phyloP scores from a whole-genome alignment of 495 filamentous ascomycete species.

The Penicillium paradoxum region DNA sequence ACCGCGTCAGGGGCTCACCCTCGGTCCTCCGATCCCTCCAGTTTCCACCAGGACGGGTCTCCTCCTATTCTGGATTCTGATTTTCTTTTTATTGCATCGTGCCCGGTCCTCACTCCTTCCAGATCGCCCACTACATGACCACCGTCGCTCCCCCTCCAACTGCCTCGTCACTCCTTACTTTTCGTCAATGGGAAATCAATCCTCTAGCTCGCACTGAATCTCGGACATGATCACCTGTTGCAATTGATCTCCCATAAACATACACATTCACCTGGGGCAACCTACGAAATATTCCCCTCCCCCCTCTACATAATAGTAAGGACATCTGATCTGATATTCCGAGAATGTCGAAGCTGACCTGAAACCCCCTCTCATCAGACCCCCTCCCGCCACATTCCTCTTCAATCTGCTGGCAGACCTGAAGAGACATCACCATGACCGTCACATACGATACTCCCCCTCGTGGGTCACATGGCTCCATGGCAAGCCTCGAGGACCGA shows the following conservation, averaged over 20 bases:
- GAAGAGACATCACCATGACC: constrained; percentile 55
- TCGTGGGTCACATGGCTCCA: constrained; percentile 48
- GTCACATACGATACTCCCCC: constrained; percentile 60
- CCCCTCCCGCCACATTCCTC: constrained; percentile 18
- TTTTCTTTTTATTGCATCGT: constrained; percentile 33
- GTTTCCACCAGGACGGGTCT: constrained; percentile 29
- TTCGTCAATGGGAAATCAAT: constrained; percentile 9
- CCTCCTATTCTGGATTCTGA: constrained; percentile 32
- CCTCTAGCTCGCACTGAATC: constrained; percentile 2
- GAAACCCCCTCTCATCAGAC: constrained; percentile 6
- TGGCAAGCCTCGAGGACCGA: constrained; percentile 67
- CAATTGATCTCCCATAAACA: constrained; percentile 19
- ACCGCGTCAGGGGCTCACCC: constrained; percentile 42
- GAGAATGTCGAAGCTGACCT: constrained; percentile 12
- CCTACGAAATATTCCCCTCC: constrained; percentile 15
- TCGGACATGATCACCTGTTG: constrained; percentile 18
- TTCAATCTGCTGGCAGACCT: constrained; percentile 44
- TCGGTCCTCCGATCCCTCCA: constrained; percentile 33
- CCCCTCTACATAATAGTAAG: constrained; percentile 21
- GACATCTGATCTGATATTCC: constrained; percentile 6
- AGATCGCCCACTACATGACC: constrained; percentile 24
- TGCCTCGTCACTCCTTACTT: constrained; percentile 30
- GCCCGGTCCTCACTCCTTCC: constrained; percentile 36
- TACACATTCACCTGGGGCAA: constrained; percentile 3
- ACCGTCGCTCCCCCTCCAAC: constrained; percentile 22